Conservation (phyloP, 2,329 filamentous ascomycete genomes). For the Thielaviopsis punctulata region DNA sequence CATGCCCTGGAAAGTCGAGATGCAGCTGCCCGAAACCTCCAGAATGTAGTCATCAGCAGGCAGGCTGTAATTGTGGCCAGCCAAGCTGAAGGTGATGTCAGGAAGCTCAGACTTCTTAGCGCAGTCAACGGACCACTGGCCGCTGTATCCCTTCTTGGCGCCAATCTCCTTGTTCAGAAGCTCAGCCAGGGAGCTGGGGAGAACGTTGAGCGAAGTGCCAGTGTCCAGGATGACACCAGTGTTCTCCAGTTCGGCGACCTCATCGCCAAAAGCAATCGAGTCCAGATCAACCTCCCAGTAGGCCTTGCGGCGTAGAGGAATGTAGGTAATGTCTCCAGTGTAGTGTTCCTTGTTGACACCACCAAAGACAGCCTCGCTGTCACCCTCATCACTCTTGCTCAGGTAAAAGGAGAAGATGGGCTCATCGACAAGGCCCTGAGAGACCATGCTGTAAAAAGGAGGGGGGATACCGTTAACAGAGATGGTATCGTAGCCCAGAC, state of each 20-base stretch:
- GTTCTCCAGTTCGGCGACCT: slow-evolving; percentile 75
- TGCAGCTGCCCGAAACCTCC: slow-evolving; percentile 86
- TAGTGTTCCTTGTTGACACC: slow-evolving; percentile 69
- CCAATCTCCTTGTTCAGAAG: slow-evolving; percentile 96
- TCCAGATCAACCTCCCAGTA: slow-evolving; percentile 99
- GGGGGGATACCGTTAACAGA: slow-evolving; percentile 92
- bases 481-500: slow-evolving; percentile 86
- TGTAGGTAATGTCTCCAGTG: slow-evolving; percentile 75
- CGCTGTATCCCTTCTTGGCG: slow-evolving; percentile 93
- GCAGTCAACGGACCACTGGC: slow-evolving; percentile 92
- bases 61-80: slow-evolving; percentile 87
- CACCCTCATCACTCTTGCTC: slow-evolving; percentile 44
- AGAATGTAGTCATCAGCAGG: slow-evolving; percentile 83
- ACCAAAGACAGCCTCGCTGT: slow-evolving; percentile 81
- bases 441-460: slow-evolving; percentile 90
- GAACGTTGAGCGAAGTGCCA: slow-evolving; percentile 90
- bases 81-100: slow-evolving; percentile 79
- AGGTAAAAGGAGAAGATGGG: slow-evolving; percentile 96
- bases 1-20: slow-evolving; percentile 96
- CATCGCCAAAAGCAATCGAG: slow-evolving; percentile 72
- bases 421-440: slow-evolving; percentile 79
- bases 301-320: slow-evolving; percentile 91
- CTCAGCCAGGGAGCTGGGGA: slow-evolving; percentile 80
- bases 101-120: slow-evolving; percentile 65
- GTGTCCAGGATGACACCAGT: slow-evolving; percentile 97